Evolutionary conservation across 2,329 filamentous ascomycete genomes (phyloP).

Genomic region (Mycosphaerelloides madeirae): DNA sequence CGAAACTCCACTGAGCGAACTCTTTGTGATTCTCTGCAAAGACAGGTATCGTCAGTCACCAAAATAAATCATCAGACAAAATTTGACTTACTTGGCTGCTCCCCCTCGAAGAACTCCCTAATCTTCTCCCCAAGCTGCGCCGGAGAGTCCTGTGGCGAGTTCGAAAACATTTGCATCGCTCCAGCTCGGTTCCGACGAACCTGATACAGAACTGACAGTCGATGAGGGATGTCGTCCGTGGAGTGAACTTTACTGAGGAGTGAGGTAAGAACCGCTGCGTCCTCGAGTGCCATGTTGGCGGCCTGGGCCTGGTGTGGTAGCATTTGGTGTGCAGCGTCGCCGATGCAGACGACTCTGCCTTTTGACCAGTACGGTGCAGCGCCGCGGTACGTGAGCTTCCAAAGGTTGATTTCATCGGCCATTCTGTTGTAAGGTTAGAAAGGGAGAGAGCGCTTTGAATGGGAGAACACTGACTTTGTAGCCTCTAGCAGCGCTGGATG

Average conservation of each 20-base stretch:
- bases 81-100: conserved; percentile 1
- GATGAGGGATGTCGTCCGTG: neutral
- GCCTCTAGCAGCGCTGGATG: neutral
- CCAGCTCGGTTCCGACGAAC: neutral
- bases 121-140: neutral
- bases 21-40: neutral
- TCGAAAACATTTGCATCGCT: conserved; percentile 5
- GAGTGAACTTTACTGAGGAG: neutral
- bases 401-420: neutral
- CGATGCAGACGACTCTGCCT: conserved; percentile 1
- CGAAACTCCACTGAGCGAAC: neutral
- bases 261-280: neutral
- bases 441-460: neutral
- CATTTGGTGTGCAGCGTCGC: conserved; percentile 5
- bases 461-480: neutral
- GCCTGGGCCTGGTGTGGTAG: conserved; percentile 5
- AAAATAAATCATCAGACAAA: neutral
- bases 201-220: neutral
- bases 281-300: conserved; percentile 5
- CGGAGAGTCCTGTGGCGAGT: neutral
- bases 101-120: neutral
- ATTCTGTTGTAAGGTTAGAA: neutral
- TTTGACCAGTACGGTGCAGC: neutral
- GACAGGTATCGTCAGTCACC: no score
- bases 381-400: neutral